Evolutionary conservation across 257 asterid species (phyloP), one percentile per base, ranked within the genome.

Genomic region (Mentha longifolia): DNA sequence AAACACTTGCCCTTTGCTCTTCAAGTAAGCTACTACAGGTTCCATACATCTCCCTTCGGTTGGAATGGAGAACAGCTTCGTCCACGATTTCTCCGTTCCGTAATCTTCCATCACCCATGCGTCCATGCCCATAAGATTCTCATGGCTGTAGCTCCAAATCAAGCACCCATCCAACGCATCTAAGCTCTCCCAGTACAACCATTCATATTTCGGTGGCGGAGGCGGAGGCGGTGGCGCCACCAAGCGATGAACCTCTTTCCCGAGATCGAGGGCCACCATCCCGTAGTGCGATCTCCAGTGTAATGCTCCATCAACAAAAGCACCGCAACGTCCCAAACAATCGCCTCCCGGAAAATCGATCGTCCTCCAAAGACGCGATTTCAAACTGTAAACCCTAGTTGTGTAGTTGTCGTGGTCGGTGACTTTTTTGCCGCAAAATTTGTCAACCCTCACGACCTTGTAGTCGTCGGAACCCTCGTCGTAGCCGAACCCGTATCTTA

Each of bases 101-200:
- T 20, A 4, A 13, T 31, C 60, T 5, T 66, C 3, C 31, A 30
- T 47, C 71, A 47, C 59, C 58, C 71, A 50, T 14, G 15, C 59
- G 17, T n/a, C 42, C 9, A 46, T 31, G 2, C 43, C 65, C 45
- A 0, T 58, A 9, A 2, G 9, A n/a, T n/a, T n/a, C n/a, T n/a
- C n/a, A 63, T 51, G 6, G 3, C 30, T 13, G 30, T 3, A 9
- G 58, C 50, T 42, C 17, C 39, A 39, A 39, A 68, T 45, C 46
- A 68, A 68, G 55, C 73, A 55, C n/a, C 65, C 65, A 20, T 41
- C 73, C 73, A 68, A 19, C 15, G 50, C 62, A 35, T 54, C 37
- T 19, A 52, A 7, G 12, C 28, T 9, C 13, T 17, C 13, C 57
- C 57, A 51, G 22, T 25, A 7, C 1, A 1, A 1, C 28, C 55